Percentiles rank a stretch among this genome's conserved stretches.
These are phyloP conservation scores for Boletus sp. DNA, from an alignment of 768 basidiomycete genomes.

Conservation along the genomic window DNA sequence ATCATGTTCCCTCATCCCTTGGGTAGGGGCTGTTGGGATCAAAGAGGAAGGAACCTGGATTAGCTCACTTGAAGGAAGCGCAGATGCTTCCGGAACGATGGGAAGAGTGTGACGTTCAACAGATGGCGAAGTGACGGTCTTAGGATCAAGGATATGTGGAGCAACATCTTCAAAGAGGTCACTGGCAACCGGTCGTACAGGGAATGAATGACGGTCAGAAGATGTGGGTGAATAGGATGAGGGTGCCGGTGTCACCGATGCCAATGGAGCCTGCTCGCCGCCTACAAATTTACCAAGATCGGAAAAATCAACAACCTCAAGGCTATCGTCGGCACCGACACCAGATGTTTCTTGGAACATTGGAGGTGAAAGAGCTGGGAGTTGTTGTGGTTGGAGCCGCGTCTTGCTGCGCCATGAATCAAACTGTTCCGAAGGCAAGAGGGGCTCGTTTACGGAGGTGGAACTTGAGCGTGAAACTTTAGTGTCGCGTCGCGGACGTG, in stretches of 20 bases:
- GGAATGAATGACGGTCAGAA: conserved; percentile 25
- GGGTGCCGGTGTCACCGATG: conserved; percentile 10
- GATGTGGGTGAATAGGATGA: conserved; percentile 18
- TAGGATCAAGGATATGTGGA: conserved; percentile 40
- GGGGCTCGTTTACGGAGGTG: conserved; percentile 21
- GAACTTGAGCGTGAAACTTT: conserved; percentile 1
- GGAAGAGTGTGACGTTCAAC: conserved; percentile 16
- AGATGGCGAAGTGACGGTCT: conserved; percentile 13
- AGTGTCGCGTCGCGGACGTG: conserved; percentile 21
- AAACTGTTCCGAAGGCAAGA: conserved; percentile 34
- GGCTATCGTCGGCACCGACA: conserved; percentile 50
- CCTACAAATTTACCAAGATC: conserved; percentile 72
- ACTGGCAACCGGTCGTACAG: conserved; percentile 54
- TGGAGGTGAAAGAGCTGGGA: conserved; percentile 31
- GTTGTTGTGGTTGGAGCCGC: conserved; percentile 27
- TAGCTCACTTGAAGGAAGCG: conserved; percentile 7
- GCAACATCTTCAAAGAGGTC: conserved; percentile 67
- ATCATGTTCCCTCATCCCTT: conserved; percentile 20
- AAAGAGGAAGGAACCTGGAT: background rate
- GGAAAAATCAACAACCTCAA: conserved; percentile 79
- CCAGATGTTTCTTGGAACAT: conserved; percentile 37
- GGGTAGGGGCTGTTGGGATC: background rate
- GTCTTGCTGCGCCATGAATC: conserved; percentile 69
- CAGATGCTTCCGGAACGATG: conserved; percentile 15
- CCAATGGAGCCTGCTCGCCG: conserved; percentile 21